These are phyloP conservation scores for Pichia phayaonensis DNA, from an alignment of 805 yeast species.

Conservation along the genomic window DNA sequence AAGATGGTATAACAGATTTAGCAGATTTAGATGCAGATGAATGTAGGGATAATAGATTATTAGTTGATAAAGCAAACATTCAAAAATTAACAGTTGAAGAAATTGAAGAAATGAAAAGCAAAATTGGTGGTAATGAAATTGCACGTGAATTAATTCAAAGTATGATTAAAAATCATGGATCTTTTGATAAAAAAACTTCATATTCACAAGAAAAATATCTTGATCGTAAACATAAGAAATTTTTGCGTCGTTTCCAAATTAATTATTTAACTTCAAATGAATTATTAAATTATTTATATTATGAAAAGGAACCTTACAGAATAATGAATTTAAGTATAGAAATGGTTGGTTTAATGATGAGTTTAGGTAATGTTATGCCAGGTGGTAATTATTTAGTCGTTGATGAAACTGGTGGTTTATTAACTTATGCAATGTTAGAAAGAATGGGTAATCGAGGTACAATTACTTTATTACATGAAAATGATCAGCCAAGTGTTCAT, in stretches of 20 bases:
- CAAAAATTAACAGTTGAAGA: slow-evolving; percentile 75
- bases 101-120: slow-evolving; percentile 72
- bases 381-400: slow-evolving; percentile 84
- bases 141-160: slow-evolving; percentile 76
- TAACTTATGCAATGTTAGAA: slow-evolving; percentile 79
- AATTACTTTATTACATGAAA: slow-evolving; percentile 76
- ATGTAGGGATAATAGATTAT: slow-evolving; percentile 44
- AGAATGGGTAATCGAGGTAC: slow-evolving; percentile 75
- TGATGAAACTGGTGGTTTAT: slow-evolving; percentile 94
- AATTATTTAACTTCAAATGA: slow-evolving; percentile 66
- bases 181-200: slow-evolving; percentile 81
- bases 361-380: slow-evolving; percentile 74
- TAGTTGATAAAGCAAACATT: slow-evolving; percentile 60
- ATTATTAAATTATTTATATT: slow-evolving; percentile 56
- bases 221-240: slow-evolving; percentile 87
- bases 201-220: slow-evolving; percentile 89
- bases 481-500: slow-evolving; percentile 83
- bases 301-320: slow-evolving; percentile 66
- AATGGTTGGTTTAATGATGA: slow-evolving; percentile 67
- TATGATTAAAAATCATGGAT: slow-evolving; percentile 76
- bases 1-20: slow-evolving; percentile 8
- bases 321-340: slow-evolving; percentile 82
- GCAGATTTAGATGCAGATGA: slow-evolving; percentile 24
- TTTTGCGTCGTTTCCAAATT: slow-evolving; percentile 75
- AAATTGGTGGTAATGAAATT: slow-evolving; percentile 50